Conservation (phyloP, 1,284 basidiomycete species). For the Malassezia sp. region DNA sequence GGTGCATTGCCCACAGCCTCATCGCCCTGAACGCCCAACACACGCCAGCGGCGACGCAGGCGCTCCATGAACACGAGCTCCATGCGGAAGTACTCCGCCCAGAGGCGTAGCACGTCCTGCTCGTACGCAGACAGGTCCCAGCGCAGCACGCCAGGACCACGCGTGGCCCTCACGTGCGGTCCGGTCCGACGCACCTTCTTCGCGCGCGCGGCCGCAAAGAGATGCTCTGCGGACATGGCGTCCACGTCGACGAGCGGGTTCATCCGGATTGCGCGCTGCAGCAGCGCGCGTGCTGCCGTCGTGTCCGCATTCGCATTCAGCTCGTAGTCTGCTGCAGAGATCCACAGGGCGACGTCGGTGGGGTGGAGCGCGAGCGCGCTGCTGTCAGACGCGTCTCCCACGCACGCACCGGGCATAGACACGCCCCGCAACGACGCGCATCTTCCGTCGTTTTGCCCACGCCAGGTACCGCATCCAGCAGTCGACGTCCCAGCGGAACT, state of each 20-base stretch:
- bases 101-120: slow-evolving; percentile 30
- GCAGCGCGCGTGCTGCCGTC: slow-evolving; percentile 65
- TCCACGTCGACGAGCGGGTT: slow-evolving; percentile 20
- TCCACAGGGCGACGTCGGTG: slow-evolving; percentile 65
- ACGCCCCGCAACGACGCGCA: slow-evolving; percentile 64
- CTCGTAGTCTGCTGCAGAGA: slow-evolving; percentile 75
- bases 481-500: slow-evolving; percentile 74
- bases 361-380: slow-evolving; percentile 72
- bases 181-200: slow-evolving; percentile 7
- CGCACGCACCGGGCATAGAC: slow-evolving; percentile 48
- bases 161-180: slow-evolving; percentile 1
- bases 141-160: slow-evolving; percentile 2
- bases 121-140: slow-evolving; percentile 19
- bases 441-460: slow-evolving; percentile 67
- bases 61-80: slow-evolving; percentile 79
- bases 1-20: slow-evolving; percentile 1
- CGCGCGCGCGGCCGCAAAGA: background rate
- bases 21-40: slow-evolving; percentile 55
- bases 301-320: slow-evolving; percentile 62
- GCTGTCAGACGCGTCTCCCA: background rate
- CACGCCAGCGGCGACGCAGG: slow-evolving; percentile 66
- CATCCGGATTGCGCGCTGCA: slow-evolving; percentile 69
- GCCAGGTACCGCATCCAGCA: slow-evolving; percentile 81
- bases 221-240: background rate
- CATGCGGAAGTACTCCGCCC: slow-evolving; percentile 60